phyloP scores from a whole-genome alignment of 441 rosid species.

The Breynia disticha region DNA sequence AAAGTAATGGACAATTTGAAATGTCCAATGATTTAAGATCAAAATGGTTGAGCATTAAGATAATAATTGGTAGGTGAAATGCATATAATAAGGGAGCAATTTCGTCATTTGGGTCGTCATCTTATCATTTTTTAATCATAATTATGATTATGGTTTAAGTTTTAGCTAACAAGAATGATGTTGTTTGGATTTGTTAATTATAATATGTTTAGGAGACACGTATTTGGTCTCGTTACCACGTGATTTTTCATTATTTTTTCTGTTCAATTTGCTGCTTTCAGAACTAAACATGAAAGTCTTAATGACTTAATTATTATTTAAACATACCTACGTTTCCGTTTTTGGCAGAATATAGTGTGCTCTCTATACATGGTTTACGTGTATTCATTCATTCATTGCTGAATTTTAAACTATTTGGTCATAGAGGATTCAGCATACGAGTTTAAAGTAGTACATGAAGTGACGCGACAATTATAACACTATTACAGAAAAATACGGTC shows the following conservation, averaged over 20 bases:
- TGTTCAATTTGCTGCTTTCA: neutral
- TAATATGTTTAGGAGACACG: constrained; percentile 1
- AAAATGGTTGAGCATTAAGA: constrained; percentile 10
- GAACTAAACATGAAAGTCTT: neutral
- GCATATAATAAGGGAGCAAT: neutral
- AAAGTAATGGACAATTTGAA: constrained; percentile 6
- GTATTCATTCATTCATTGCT: too few species aligned
- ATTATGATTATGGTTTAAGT: neutral
- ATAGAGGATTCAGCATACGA: too few species aligned
- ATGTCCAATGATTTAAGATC: constrained; percentile 19
- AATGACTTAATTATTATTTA: neutral
- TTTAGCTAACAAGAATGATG: neutral
- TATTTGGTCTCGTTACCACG: neutral
- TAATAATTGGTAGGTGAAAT: constrained; percentile 3
- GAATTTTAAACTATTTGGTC: too few species aligned
- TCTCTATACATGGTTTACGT: too few species aligned
- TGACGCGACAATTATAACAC: too few species aligned
- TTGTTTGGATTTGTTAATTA: neutral
- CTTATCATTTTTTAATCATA: constrained; percentile 3
- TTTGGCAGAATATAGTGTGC: too few species aligned
- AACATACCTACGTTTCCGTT: too few species aligned
- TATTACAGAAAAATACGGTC: too few species aligned
- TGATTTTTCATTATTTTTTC: neutral
- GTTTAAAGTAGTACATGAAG: too few species aligned
- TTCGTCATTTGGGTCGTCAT: constrained; percentile 47